Evolutionary conservation across 352 stramenopile species (phyloP), one percentile per base, ranked within the genome.

Genomic region (Pythium aristosporum): DNA sequence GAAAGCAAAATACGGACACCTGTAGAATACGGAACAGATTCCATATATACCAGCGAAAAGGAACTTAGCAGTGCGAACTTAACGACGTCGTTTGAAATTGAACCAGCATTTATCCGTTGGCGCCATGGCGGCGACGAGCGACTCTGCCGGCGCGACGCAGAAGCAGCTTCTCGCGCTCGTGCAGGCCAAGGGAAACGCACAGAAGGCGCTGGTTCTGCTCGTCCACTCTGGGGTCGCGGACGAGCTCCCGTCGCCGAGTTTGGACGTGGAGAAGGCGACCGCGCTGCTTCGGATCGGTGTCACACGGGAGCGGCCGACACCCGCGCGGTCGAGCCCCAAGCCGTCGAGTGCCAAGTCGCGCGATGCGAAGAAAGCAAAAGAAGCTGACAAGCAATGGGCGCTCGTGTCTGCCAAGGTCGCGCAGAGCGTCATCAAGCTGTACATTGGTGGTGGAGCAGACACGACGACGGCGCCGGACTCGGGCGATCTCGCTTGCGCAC

Each of bases 391-490:
- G 15, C 71, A 64, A n/a, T 74, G 71, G 50, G 72, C 73, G 18
- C 57, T 87, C 13, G 75, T 85, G 25, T 64, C 71, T 15, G 81
- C 78, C 34, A 90, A 91, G 42, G 54, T 87, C 34, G 75, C 76
- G 28, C 84, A 92, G 68, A 76, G 66, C 36, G 60, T 89, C 7
- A 74, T 92, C 63, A 89, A 87, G 56, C 57, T 73, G 51, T 89
- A 89, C 46, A 69, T 77, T 41, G 51, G 59, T 18, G 62, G 43
- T 0, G 42, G 28, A 0, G 42, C 56, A 3, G 58, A 54, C 10
- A 28, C 30, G 2, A n/a, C n/a, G n/a, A 30, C 4, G 30, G 16
- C 18, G 8, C 39, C 23, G 36, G 54, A 53, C 8, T 44, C 71
- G 50, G 53, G 71, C n/a, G 58, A 70, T 9, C 65, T 83, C 54